Evolutionary conservation across 2,329 filamentous ascomycete genomes (phyloP).

Genomic region (Botryotinia calthae): DNA sequence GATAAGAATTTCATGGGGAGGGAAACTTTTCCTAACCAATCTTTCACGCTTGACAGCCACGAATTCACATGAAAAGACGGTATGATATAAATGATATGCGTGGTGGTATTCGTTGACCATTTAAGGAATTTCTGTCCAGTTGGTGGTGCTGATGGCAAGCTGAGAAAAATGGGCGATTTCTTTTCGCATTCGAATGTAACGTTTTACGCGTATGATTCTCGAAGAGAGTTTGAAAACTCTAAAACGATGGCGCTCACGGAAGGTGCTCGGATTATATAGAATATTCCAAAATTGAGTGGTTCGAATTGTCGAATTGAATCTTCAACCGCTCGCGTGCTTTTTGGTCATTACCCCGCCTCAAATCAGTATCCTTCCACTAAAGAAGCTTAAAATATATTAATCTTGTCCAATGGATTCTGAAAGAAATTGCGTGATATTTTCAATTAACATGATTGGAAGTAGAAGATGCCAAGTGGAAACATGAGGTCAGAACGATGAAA

Average conservation of each 20-base stretch:
- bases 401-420: not conserved
- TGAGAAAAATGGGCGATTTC: not conserved
- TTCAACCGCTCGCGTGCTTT: not conserved
- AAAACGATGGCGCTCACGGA: not conserved
- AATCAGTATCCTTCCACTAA: not conserved
- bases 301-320: conserved; percentile 6
- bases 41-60: not conserved
- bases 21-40: conserved; percentile 8
- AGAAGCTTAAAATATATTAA: not conserved
- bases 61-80: not conserved
- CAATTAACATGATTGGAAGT: not conserved
- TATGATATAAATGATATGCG: not conserved
- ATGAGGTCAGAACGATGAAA: not conserved
- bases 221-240: not conserved
- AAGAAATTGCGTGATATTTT: conserved; percentile 8
- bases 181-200: not conserved
- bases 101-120: not conserved
- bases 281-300: not conserved
- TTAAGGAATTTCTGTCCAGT: conserved; percentile 6
- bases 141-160: not conserved
- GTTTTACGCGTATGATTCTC: not conserved
- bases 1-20: conserved; percentile 2
- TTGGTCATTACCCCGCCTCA: not conserved
- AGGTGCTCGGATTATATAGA: not conserved
- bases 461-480: not conserved